phyloP scores from a whole-genome alignment of 495 filamentous ascomycete genomes.

The Neurospora sp. region DNA sequence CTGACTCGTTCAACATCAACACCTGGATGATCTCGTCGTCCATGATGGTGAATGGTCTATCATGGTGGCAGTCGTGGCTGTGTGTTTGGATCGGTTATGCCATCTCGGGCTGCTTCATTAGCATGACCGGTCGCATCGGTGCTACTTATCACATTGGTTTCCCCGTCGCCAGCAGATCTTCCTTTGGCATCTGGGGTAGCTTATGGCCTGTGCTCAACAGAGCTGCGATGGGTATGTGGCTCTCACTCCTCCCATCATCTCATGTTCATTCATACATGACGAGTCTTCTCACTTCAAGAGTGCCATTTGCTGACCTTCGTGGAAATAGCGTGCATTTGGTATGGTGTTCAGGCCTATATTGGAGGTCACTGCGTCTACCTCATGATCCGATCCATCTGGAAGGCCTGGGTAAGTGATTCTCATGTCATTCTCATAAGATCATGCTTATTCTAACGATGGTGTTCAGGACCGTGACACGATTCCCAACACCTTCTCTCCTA shows the following conservation, averaged over 20 bases:
- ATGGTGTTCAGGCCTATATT: conserved; percentile 80
- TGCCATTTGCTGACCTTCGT: conserved; percentile 1
- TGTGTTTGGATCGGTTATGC: conserved; percentile 81
- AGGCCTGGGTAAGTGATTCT: conserved; percentile 30
- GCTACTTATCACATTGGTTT: conserved; percentile 87
- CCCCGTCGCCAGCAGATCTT: conserved; percentile 63
- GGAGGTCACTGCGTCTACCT: conserved; percentile 72
- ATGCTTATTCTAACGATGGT: conserved; percentile 4
- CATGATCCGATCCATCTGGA: conserved; percentile 80
- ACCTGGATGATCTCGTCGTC: conserved; percentile 96
- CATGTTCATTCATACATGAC: neutral
- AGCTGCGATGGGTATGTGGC: conserved; percentile 57
- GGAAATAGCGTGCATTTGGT: conserved; percentile 58
- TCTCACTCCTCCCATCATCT: neutral
- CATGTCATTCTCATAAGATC: neutral
- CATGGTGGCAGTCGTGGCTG: conserved; percentile 95
- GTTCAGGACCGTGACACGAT: conserved; percentile 40
- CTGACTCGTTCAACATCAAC: conserved; percentile 95
- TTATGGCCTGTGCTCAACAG: conserved; percentile 90
- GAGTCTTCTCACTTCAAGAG: neutral
- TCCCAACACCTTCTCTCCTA: conserved; percentile 53
- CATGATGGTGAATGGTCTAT: conserved; percentile 62
- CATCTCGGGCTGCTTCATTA: conserved; percentile 66
- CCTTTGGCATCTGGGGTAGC: conserved; percentile 80
- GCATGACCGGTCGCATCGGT: conserved; percentile 72